These are phyloP conservation scores for Leccinum subgranulosum DNA, from an alignment of 768 basidiomycete species.

Conservation along the genomic window DNA sequence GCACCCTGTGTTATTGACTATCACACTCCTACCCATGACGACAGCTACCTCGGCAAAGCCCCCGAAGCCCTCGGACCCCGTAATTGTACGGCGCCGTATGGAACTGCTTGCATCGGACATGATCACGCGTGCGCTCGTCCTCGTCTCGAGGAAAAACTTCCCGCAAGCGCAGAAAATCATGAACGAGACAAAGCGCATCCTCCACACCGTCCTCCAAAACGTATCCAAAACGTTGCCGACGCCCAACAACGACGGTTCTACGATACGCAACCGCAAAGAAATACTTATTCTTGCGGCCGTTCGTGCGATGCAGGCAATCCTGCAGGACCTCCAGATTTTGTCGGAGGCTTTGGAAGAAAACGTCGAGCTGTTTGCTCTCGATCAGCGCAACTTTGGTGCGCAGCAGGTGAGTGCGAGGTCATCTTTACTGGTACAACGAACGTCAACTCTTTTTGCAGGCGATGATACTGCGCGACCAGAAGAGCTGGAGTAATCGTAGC, in stretches of 20 bases:
- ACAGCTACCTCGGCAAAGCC: slow-evolving; percentile 30
- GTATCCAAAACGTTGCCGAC: slow-evolving; percentile 71
- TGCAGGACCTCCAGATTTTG: slow-evolving; percentile 84
- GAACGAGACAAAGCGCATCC: slow-evolving; percentile 86
- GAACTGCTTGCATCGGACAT: slow-evolving; percentile 96
- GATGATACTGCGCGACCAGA: slow-evolving; percentile 94
- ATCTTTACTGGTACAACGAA: neutral
- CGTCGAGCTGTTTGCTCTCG: slow-evolving; percentile 87
- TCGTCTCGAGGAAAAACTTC: slow-evolving; percentile 89
- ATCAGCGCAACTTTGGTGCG: slow-evolving; percentile 93
- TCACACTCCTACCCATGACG: slow-evolving; percentile 74
- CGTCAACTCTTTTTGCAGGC: slow-evolving; percentile 50
- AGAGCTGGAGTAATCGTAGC: slow-evolving; percentile 90
- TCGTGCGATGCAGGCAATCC: slow-evolving; percentile 76
- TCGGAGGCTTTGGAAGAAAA: slow-evolving; percentile 90
- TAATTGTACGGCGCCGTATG: slow-evolving; percentile 92
- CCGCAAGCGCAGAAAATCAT: slow-evolving; percentile 88
- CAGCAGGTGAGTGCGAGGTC: slow-evolving; percentile 70
- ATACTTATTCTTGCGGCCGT: slow-evolving; percentile 68
- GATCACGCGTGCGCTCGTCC: slow-evolving; percentile 91
- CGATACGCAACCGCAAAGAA: slow-evolving; percentile 74
- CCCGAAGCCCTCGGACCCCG: slow-evolving; percentile 66
- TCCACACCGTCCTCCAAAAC: slow-evolving; percentile 86
- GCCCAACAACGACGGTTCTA: slow-evolving; percentile 44
- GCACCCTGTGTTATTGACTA: slow-evolving; percentile 90